Evolutionary conservation across 805 yeast species (phyloP), one percentile per base, ranked within the genome.

Genomic region (Wickerhamiella australiensis): DNA sequence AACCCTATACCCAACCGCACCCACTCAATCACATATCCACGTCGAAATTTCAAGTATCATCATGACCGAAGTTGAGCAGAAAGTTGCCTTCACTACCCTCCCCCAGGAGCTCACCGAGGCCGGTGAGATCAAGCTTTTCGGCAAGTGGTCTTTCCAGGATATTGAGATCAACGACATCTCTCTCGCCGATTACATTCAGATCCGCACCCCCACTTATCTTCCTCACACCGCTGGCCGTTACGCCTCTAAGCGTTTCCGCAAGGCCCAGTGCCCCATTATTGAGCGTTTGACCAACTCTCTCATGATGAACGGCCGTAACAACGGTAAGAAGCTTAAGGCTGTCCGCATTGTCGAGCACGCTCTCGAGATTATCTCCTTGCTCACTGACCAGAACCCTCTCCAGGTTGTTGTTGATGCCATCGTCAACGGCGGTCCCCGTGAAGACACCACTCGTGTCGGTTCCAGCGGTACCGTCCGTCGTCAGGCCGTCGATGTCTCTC

Each of bases 281-380:
- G 99, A 92, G 83, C 90, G 99, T 82, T 80, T 92, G 74, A 90
- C 97, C 76, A 90, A 92, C 90, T 84, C 98, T 60, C 80, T 92
- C 72, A 92, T 92, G 98, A 92, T 92, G 98, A 88, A 92, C 84
- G 99, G 99, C 80, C 90, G 97, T 81, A 92, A 92, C 94, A 92
- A 94, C 84, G 99, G 99, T 82, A 92, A 92, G 83, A 92, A 92
- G 80, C 85, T 94, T 75, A 88, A 90, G 85, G 98, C 99, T 67
- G 97, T 92, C 66, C 88, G 97, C 84, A 92, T 92, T 73, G 87
- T 92, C 74, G 85, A 94, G 81, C 98, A 92, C 82, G 90, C 99
- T 65, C 78, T 92, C 71, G 99, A 92, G 76, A 92, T 92, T 80
- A 81, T 92, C 75, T 72, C 82, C 80, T 88, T 92, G 63, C 81